phyloP scores from a whole-genome alignment of 1,284 basidiomycete genomes.

The Papiliotrema flavescens region DNA sequence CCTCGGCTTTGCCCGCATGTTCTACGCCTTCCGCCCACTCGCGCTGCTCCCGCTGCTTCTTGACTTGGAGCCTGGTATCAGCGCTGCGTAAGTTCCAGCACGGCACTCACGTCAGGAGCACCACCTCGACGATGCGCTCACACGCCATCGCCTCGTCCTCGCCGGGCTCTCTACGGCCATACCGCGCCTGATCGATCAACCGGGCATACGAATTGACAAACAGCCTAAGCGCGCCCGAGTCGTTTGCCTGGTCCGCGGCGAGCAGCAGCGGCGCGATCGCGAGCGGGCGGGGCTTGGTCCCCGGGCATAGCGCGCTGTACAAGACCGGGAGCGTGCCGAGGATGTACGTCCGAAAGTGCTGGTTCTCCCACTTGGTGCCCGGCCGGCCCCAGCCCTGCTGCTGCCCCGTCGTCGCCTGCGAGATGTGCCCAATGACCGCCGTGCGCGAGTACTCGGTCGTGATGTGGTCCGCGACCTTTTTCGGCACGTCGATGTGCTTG shows the following conservation, averaged over 20 bases:
- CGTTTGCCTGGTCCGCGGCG: constrained; percentile 59
- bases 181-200: constrained; percentile 69
- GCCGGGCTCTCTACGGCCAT: constrained; percentile 60
- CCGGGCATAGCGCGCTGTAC: constrained; percentile 17
- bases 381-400: constrained; percentile 80
- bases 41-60: no score
- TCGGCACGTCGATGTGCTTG: constrained; percentile 64
- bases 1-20: no score
- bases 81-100: no score
- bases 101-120: constrained; percentile 53
- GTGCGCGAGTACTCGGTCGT: constrained; percentile 72
- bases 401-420: constrained; percentile 64
- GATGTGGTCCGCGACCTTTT: constrained; percentile 71
- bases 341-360: constrained; percentile 41
- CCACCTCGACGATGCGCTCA: constrained; percentile 61
- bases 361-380: constrained; percentile 53
- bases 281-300: constrained; percentile 56
- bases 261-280: constrained; percentile 60
- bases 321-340: constrained; percentile 30
- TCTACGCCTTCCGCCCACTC: no score
- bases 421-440: constrained; percentile 70
- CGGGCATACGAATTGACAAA: constrained; percentile 74
- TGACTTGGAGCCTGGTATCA: no score
- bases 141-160: constrained; percentile 67
- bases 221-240: constrained; percentile 50